Evolutionary conservation across 2,329 filamentous ascomycete species (phyloP).

Genomic region (Pseudogymnoascus destructans): DNA sequence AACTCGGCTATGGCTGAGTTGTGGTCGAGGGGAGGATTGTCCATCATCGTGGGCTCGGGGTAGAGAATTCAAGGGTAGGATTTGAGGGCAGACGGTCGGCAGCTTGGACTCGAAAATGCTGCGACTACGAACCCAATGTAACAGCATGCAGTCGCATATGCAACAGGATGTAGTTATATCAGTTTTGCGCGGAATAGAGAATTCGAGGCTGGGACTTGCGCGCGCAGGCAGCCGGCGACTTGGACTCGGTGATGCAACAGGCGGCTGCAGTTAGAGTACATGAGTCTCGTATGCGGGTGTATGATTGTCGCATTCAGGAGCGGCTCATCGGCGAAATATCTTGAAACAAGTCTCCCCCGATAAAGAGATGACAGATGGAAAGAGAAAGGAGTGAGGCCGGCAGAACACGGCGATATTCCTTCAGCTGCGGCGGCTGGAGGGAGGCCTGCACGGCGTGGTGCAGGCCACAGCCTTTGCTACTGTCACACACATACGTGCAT

Average conservation of each 20-base stretch:
- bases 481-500: neutral
- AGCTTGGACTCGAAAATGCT: neutral
- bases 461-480: neutral
- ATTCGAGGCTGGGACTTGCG: constrained; percentile 9
- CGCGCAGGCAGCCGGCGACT: constrained; percentile 11
- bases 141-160: neutral
- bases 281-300: neutral
- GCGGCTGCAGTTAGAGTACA: neutral
- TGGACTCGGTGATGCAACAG: constrained; percentile 8
- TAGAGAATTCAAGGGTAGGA: neutral
- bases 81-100: neutral
- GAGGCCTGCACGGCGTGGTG: neutral
- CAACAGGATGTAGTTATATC: neutral
- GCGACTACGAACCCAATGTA: neutral
- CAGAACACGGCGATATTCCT: neutral
- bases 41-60: neutral
- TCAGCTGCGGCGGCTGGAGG: neutral
- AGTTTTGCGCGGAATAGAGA: neutral
- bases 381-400: neutral
- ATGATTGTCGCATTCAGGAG: neutral
- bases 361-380: neutral
- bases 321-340: neutral
- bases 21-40: neutral
- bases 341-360: neutral
- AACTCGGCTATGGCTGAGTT: neutral